Percentiles rank a stretch among this genome's conserved stretches.
Conservation (phyloP, 768 basidiomycete genomes). For the Sarcodon sp. region DNA sequence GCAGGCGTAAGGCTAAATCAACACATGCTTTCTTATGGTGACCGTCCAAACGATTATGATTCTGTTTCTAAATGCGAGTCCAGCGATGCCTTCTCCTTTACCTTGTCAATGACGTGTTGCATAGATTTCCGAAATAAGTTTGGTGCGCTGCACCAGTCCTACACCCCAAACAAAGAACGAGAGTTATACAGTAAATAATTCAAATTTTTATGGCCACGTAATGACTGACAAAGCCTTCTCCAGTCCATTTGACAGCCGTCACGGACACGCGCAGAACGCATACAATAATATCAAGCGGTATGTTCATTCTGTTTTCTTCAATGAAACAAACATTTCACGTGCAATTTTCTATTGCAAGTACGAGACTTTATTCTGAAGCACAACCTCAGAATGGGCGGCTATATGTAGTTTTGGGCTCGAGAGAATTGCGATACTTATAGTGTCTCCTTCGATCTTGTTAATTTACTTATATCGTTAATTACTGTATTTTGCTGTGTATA, state of each 20-base stretch:
- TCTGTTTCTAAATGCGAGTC: slow-evolving; percentile 60
- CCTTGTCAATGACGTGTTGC: not conserved
- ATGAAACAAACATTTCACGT: not conserved
- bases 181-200: slow-evolving; percentile 53
- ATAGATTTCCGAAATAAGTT: slow-evolving; percentile 70
- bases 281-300: slow-evolving; percentile 64
- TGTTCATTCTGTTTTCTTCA: slow-evolving; percentile 11
- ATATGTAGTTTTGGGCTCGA: slow-evolving; percentile 10
- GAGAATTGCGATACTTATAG: no score
- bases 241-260: slow-evolving; percentile 73
- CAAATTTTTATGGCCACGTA: not conserved
- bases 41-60: slow-evolving; percentile 70
- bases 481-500: no score
- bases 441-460: no score
- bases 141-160: slow-evolving; percentile 50
- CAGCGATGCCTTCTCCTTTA: not conserved
- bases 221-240: not conserved
- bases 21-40: slow-evolving; percentile 59
- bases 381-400: slow-evolving; percentile 15
- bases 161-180: slow-evolving; percentile 57
- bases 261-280: slow-evolving; percentile 68
- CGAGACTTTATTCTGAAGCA: slow-evolving; percentile 17
- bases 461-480: no score
- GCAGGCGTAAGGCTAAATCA: slow-evolving; percentile 61
- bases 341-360: slow-evolving; percentile 6